phyloP scores from a whole-genome alignment of 2,329 filamentous ascomycete species.

The Neofusicoccum kwambonambiense region DNA sequence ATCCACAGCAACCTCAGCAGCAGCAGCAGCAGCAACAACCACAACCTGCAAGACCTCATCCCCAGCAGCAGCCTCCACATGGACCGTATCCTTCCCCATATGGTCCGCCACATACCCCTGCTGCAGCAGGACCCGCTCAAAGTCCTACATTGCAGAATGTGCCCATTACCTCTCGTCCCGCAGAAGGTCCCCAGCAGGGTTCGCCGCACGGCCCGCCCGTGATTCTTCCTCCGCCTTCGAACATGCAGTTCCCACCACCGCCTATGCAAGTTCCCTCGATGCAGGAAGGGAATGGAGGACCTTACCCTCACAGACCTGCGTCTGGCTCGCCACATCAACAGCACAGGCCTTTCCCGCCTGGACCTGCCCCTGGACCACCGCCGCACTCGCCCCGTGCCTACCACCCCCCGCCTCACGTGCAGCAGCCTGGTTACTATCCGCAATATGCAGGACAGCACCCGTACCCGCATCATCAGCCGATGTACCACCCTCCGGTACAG shows the following conservation, averaged over 20 bases:
- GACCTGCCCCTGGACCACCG: constrained; percentile 27
- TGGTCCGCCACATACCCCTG: background rate
- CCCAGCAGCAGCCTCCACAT: background rate
- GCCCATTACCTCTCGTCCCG: background rate
- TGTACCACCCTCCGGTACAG: constrained; percentile 39
- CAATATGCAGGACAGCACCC: constrained; percentile 30
- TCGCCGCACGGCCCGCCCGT: background rate
- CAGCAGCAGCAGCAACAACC: background rate
- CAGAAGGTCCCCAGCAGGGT: background rate
- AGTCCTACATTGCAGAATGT: constrained; percentile 21
- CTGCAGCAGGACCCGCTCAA: constrained; percentile 21
- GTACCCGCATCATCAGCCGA: constrained; percentile 29
- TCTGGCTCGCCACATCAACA: constrained; percentile 30
- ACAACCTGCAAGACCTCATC: background rate
- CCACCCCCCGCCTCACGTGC: constrained; percentile 30
- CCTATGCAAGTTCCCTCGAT: constrained; percentile 24
- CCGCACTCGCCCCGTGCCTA: constrained; percentile 32
- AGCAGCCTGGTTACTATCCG: constrained; percentile 33
- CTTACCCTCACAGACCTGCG: constrained; percentile 25
- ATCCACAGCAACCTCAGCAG: background rate
- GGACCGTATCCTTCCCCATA: constrained; percentile 10
- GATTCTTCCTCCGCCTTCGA: constrained; percentile 35
- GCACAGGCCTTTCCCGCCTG: constrained; percentile 21
- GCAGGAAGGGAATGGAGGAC: constrained; percentile 25
- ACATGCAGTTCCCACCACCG: constrained; percentile 30